Evolutionary conservation across 495 filamentous ascomycete species (phyloP), one percentile per base, ranked within the genome.

Genomic region (Trichoderma erinaceum): DNA sequence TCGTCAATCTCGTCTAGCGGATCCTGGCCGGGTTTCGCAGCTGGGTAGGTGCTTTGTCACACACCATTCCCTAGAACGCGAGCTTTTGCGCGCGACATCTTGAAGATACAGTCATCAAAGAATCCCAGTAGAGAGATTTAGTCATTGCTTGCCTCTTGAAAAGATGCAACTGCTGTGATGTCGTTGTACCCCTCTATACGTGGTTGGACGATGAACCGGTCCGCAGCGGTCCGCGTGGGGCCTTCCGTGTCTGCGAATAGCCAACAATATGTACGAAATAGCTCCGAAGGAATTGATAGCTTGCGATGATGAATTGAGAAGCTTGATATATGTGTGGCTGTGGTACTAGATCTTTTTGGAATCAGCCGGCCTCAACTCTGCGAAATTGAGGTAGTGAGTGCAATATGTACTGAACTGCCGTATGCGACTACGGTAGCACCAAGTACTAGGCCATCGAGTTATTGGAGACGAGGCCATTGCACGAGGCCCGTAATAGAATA

Each of bases 201-300:
- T 15, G 13, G 27, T 48, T n/a, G 25, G 12, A 13, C 12, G 27
- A 25, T 61, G 27, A 11, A 29, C 56, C 56, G 56, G 56, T 61
- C 56, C 56, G 56, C 56, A 29, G 56, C 56, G 56, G 56, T 61
- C 56, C 56, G 56, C 56, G 56, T 61, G 56, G 56, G 56, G 56
- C 56, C 25, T 8, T 48, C 44, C n/a, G n/a, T 52, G 48, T 21
- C 8, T 18, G 25, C 29, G 56, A 25, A 61, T 61, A 13, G 27
- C 2, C 10, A 6, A 52, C 18, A n/a, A 21, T 23, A 21, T 18
- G 21, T 52, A 7, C n/a, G 3, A 10, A 23, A 6, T 18, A 4
- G 44, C 44, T 48, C n/a, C n/a, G 5, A n/a, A 5, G 4, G 44
- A 48, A 18, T 48, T 48, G 44, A 48, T 15, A 48, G 7, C 10